Evolutionary conservation across 78 protist species (phyloP).

Genomic region (Dictyostelium firmibasis): DNA sequence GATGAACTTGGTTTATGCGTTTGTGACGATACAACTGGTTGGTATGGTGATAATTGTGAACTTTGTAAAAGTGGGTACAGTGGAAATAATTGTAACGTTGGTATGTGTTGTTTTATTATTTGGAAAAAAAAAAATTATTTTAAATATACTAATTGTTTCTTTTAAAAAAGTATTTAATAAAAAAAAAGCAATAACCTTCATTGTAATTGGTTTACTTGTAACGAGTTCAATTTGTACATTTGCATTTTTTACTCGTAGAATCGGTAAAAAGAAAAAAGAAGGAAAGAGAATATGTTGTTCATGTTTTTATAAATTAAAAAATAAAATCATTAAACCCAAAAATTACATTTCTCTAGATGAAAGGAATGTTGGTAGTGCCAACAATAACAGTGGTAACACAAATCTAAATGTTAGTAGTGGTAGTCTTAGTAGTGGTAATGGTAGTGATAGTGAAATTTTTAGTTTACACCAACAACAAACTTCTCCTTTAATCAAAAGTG

Average conservation of each 20-base stretch:
- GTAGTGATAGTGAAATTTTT: not conserved
- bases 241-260: conserved; percentile 11
- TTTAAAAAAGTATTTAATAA: not conserved
- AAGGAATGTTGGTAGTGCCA: not conserved
- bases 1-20: conserved; percentile 23
- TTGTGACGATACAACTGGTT: conserved; percentile 13
- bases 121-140: not conserved
- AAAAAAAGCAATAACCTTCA: not conserved
- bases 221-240: conserved; percentile 40
- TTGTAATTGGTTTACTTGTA: not conserved
- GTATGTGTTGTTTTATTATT: not conserved
- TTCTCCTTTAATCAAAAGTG: not conserved
- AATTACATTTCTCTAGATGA: not conserved
- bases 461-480: not conserved
- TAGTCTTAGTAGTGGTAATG: not conserved
- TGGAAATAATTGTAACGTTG: conserved; percentile 33
- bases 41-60: conserved; percentile 1
- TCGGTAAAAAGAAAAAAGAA: not conserved
- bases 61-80: conserved; percentile 3
- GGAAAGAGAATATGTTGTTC: not conserved
- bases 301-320: not conserved
- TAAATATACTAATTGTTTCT: too few relatives aligned
- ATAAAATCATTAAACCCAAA: not conserved
- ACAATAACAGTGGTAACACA: not conserved
- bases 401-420: too few relatives aligned